Conservation (phyloP, 78 protist genomes). For the Isochrysis galbana region DNA sequence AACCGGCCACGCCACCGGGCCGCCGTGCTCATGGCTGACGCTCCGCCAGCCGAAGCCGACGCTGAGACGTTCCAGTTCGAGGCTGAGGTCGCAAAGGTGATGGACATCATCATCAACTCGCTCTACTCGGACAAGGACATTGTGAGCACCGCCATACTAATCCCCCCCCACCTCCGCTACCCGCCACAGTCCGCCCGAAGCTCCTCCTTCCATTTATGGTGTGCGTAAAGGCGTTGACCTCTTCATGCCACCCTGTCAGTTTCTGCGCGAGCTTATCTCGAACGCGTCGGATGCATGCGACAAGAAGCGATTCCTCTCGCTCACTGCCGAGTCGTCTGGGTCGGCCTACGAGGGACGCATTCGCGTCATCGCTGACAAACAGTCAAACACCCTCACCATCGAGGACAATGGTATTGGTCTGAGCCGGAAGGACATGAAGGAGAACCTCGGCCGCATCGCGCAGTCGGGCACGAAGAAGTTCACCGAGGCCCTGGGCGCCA, state of each 20-base stretch:
- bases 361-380: slow-evolving; percentile 70
- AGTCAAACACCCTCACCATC: slow-evolving; percentile 79
- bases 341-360: slow-evolving; percentile 74
- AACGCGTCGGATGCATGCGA: slow-evolving; percentile 92
- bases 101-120: slow-evolving; percentile 93
- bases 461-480: slow-evolving; percentile 87
- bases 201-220: too few relatives aligned
- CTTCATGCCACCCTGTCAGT: too few relatives aligned
- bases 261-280: slow-evolving; percentile 97
- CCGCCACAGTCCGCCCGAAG: too few relatives aligned
- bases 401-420: slow-evolving; percentile 97
- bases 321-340: slow-evolving; percentile 68
- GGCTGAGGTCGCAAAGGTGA: slow-evolving; percentile 84
- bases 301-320: slow-evolving; percentile 85
- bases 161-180: slow-evolving; percentile 94
- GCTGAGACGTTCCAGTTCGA: slow-evolving; percentile 65
- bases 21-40: background rate
- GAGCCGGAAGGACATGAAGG: slow-evolving; percentile 85
- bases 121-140: slow-evolving; percentile 94
- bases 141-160: too few relatives aligned
- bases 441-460: slow-evolving; percentile 94
- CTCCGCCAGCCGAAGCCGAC: background rate
- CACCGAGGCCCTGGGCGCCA: slow-evolving; percentile 33
- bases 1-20: background rate
- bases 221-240: too few relatives aligned